Evolutionary conservation across 192 early-diverging fungal species (phyloP).

Genomic region (Haplosporangium gracile): DNA sequence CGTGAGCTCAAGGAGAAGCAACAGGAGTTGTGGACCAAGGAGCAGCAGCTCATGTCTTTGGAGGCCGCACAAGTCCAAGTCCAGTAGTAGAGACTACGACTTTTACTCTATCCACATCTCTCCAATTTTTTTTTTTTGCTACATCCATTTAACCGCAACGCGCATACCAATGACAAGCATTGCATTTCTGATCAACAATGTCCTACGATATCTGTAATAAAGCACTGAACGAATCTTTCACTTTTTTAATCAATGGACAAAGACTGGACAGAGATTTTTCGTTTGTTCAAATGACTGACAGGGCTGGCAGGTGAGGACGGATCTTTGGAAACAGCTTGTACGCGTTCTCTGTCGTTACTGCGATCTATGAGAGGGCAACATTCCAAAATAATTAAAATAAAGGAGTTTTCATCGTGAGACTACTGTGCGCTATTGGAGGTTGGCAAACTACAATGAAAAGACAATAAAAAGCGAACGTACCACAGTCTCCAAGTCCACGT

Average conservation of each 20-base stretch:
- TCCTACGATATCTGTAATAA: no score
- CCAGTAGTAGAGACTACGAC: conserved; percentile 13
- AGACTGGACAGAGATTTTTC: no score
- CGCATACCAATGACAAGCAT: background rate
- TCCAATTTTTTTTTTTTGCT: background rate
- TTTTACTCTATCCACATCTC: background rate
- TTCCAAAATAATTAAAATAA: conserved; percentile 1
- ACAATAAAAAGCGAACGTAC: conserved; percentile 31
- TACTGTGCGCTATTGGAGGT: background rate
- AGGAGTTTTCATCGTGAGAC: background rate
- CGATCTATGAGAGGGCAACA: conserved; percentile 22
- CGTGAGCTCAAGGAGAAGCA: conserved; percentile 69
- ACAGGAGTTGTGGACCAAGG: conserved; percentile 67
- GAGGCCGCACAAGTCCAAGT: conserved; percentile 62
- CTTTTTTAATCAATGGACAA: no score
- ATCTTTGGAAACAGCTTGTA: conserved; percentile 56
- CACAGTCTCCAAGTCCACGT: conserved; percentile 61
- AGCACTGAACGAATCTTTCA: no score
- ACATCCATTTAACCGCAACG: background rate
- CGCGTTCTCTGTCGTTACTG: conserved; percentile 54
- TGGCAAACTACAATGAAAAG: background rate
- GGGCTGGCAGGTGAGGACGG: conserved; percentile 34
- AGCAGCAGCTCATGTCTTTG: conserved; percentile 65
- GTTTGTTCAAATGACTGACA: conserved; percentile 14
- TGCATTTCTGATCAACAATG: no score